Evolutionary conservation across 192 early-diverging fungal genomes (phyloP), one percentile per base, ranked within the genome.

Genomic region (Pilobolus umbonatus): DNA sequence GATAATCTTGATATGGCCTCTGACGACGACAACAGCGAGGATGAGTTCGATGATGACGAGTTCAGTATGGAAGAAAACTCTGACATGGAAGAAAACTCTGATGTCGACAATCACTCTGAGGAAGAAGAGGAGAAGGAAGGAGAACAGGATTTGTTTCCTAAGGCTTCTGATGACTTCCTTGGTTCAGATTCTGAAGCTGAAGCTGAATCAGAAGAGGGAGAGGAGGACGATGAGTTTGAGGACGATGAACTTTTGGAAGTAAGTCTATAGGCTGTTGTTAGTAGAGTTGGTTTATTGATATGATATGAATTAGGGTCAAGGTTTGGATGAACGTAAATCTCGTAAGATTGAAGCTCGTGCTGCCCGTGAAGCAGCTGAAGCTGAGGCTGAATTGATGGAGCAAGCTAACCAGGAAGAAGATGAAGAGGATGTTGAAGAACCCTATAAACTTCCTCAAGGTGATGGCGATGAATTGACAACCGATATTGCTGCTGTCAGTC

Each of bases 351-450:
- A 85, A 88, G 74, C 85, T 82, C 22, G 74, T 70, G 38, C 80
- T 76, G 69, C 74, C 85, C 69, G 87, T 73, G 65, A 79, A 51
- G 62, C 76, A 57, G 78, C 80, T 31, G 66, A 69, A 52, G 86
- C 87, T 51, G 80, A 93, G 63, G 88, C 83, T 35, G 85, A 85
- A 49, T 62, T 88, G 53, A 83, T 77, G 17, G 82, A 91, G 21
- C 74, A 81, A 17, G 86, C 86, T 53, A 55, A 92, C 58, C 78
- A 88, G 61, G 84, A 80, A 47, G 90, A 92, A 76, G 90, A 89
- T 39, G 82, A 75, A 17, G 81, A 88, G 40, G 79, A 74, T 2
- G n/a, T n/a, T n/a, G 86, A 79, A 11, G 81, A 79, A 51, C 84
- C 87, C 38, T 80, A 73, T 42, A 75, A 90, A 24, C 84, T 93